These are phyloP conservation scores for Ailanthus altissimus DNA, from an alignment of 345 rosid genomes.

Conservation along the genomic window DNA sequence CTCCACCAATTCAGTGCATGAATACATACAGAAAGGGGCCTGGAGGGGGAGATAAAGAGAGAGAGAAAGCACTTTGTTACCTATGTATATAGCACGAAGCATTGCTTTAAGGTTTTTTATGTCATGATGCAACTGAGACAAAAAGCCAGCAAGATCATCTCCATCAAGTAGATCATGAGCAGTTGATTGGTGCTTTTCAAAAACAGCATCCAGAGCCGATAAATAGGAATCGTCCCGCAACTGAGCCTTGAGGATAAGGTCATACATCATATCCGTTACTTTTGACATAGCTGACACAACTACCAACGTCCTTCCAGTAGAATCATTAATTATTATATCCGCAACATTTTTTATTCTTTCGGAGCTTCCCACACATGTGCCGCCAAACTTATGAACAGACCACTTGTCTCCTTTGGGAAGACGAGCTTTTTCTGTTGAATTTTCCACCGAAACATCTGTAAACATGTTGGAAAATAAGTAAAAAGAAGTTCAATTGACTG, in stretches of 20 bases:
- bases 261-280: slow-evolving; percentile 99
- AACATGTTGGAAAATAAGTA: slow-evolving; percentile 10
- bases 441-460: slow-evolving; percentile 55
- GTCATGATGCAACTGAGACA: slow-evolving; percentile 77
- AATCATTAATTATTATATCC: slow-evolving; percentile 63
- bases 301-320: slow-evolving; percentile 70
- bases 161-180: slow-evolving; percentile 87
- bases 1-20: background rate
- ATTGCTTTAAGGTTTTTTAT: slow-evolving; percentile 85
- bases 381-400: slow-evolving; percentile 98
- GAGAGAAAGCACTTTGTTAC: slow-evolving; percentile 33
- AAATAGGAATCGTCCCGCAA: slow-evolving; percentile 79
- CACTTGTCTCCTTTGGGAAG: slow-evolving; percentile 74
- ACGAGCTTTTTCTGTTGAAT: slow-evolving; percentile 41
- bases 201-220: slow-evolving; percentile 71
- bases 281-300: slow-evolving; percentile 98
- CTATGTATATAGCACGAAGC: slow-evolving; percentile 97
- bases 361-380: slow-evolving; percentile 92
- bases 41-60: background rate
- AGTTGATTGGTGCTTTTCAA: slow-evolving; percentile 74
- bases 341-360: slow-evolving; percentile 87
- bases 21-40: slow-evolving; percentile 32
- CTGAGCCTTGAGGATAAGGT: slow-evolving; percentile 81
- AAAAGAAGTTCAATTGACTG: background rate
- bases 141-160: slow-evolving; percentile 69